Percentiles rank a stretch among this genome's conserved stretches.
phyloP scores from a whole-genome alignment of 495 filamentous ascomycete species.

The Arthonia radiata region DNA sequence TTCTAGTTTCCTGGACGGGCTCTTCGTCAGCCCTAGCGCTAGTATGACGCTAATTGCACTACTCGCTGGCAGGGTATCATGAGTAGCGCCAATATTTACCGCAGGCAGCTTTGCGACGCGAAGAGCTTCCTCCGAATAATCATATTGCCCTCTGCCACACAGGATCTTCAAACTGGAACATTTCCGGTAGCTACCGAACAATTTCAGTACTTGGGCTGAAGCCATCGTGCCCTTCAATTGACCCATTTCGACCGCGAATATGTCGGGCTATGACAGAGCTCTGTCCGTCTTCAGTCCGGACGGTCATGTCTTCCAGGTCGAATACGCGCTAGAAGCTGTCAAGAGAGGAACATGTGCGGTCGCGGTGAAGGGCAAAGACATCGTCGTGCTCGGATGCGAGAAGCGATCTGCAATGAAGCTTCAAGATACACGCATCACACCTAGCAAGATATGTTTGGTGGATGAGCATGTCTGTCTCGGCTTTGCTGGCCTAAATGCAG shows the following conservation, averaged over 20 bases:
- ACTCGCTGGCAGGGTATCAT: no score
- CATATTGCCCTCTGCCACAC: no score
- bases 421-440: constrained; percentile 96
- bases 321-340: constrained; percentile 96
- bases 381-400: constrained; percentile 92
- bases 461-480: constrained; percentile 92
- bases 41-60: no score
- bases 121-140: no score
- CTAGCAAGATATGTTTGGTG: constrained; percentile 85
- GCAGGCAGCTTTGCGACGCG: no score
- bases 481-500: constrained; percentile 90
- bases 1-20: no score
- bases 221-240: no score
- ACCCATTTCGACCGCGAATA: not conserved
- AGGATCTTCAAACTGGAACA: no score
- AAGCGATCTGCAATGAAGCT: constrained; percentile 98
- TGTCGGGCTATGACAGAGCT: constrained; percentile 77
- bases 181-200: no score
- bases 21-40: no score
- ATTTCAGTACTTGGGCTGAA: no score
- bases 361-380: constrained; percentile 81
- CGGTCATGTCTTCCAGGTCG: constrained; percentile 98
- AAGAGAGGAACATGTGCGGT: constrained; percentile 99
- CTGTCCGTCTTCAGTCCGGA: constrained; percentile 68
- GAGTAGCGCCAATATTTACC: no score